These are phyloP conservation scores for Alternaria hordeiaustralica DNA, from an alignment of 2,329 filamentous ascomycete species.

Conservation along the genomic window DNA sequence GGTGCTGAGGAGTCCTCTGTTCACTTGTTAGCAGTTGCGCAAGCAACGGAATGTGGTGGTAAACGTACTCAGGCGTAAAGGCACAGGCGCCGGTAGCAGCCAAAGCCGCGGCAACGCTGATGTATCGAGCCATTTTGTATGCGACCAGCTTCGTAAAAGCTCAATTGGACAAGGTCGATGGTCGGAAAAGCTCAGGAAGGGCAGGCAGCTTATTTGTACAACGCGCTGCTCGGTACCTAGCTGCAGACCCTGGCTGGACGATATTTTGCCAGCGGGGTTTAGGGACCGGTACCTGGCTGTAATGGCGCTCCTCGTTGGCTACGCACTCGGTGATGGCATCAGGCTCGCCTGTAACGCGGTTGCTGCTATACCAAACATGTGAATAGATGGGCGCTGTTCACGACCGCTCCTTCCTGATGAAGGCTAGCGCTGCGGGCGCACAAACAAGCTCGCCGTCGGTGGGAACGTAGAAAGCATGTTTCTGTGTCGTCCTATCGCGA, in stretches of 20 bases:
- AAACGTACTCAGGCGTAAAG: conserved; percentile 45
- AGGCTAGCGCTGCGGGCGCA: conserved; percentile 20
- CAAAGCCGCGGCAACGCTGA: conserved; percentile 42
- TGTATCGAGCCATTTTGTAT: conserved; percentile 44
- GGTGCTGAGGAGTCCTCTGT: conserved; percentile 66
- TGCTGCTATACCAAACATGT: conserved; percentile 15
- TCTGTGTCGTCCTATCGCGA: conserved; percentile 26
- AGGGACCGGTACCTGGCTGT: conserved; percentile 17
- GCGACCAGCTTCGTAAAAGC: conserved; percentile 33
- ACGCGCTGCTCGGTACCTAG: conserved; percentile 9
- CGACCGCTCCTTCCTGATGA: conserved; percentile 29
- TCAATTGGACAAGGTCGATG: conserved; percentile 37
- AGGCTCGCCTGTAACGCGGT: conserved; percentile 12
- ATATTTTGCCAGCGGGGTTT: conserved; percentile 18
- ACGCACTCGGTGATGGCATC: conserved; percentile 24
- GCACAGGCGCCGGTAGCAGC: conserved; percentile 41
- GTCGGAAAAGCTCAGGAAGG: conserved; percentile 17
- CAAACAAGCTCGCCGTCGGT: conserved; percentile 34
- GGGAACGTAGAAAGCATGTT: conserved; percentile 31
- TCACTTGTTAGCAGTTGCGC: not conserved
- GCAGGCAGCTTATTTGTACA: conserved; percentile 33
- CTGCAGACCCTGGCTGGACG: conserved; percentile 3
- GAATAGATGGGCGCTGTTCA: conserved; percentile 9
- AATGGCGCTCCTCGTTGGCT: conserved; percentile 9
- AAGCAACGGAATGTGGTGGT: not conserved